A percentile compares a stretch with the other conserved stretches of the same genome.
These are phyloP conservation scores for Pseudogymnoascus sp. DNA, from an alignment of 2,329 filamentous ascomycete genomes.

Conservation along the genomic window DNA sequence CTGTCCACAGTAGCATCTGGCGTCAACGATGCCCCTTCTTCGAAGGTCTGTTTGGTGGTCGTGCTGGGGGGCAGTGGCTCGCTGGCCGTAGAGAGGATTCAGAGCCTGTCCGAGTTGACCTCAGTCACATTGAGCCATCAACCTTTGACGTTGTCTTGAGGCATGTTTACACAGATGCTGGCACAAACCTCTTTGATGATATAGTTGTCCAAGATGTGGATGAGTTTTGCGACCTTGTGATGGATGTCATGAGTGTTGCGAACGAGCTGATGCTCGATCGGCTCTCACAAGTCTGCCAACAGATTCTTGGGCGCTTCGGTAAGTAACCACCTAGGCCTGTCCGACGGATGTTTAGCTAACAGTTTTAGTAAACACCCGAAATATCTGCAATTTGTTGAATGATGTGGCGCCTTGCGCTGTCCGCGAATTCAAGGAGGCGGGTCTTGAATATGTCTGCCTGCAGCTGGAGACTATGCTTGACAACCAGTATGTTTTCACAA, in stretches of 20 bases:
- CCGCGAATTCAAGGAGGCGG: conserved; percentile 77
- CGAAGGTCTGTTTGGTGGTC: conserved; percentile 78
- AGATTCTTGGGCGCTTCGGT: conserved; percentile 70
- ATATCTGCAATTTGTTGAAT: conserved; percentile 78
- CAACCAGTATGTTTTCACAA: conserved; percentile 51
- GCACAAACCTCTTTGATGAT: conserved; percentile 72
- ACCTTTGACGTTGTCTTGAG: conserved; percentile 73
- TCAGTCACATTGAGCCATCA: conserved; percentile 67
- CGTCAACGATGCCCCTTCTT: conserved; percentile 90
- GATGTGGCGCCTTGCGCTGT: conserved; percentile 78
- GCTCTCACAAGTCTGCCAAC: conserved; percentile 82
- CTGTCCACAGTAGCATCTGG: conserved; percentile 69
- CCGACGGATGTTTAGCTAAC: conserved; percentile 16
- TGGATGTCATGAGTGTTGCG: conserved; percentile 82
- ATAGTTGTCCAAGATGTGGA: conserved; percentile 65
- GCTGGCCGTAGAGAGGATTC: conserved; percentile 51
- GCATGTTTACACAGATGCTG: conserved; percentile 76
- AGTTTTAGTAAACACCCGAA: conserved; percentile 63
- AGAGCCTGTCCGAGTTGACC: conserved; percentile 60
- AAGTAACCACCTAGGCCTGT: conserved; percentile 19
- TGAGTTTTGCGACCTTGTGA: conserved; percentile 77
- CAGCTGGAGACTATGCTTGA: conserved; percentile 90
- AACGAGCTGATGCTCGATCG: conserved; percentile 95
- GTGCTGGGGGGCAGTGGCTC: conserved; percentile 79
- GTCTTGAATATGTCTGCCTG: conserved; percentile 82